Base-by-base conservation (phyloP, 1,284 basidiomycete species). In the Omphalotus olearius region DNA sequence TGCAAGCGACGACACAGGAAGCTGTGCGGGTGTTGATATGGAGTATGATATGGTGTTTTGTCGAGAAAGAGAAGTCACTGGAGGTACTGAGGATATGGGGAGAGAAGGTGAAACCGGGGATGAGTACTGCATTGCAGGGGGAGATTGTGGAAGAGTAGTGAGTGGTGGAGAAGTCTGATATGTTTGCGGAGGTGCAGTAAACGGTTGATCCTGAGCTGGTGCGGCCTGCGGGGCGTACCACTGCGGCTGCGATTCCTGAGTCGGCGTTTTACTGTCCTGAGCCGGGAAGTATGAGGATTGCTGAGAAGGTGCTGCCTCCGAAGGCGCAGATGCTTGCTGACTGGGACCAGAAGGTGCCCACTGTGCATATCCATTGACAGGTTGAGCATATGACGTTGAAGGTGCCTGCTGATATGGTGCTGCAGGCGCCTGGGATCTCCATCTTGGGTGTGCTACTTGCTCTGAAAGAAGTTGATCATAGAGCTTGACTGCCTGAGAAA, bases 381-480 rank as follows among this genome's bases (percentile, higher is more conserved):
- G 54, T 50, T 46, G 59, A 37, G 59, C 54, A 50, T 50, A 38
- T 10, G 53, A 53, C 10, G 57, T 55, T 43, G 55, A 36, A 17
- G 51, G 43, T 9, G 55, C 35, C 13, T 52, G 50, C 18, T 71
- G 69, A 51, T 68, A 68, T 11, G 66, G 64, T 23, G 66, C 58
- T 25, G 67, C 33, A 17, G 63, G 53, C 35, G 64, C 64, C 17
- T 72, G 60, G 6, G 76, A 59, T 51, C 80, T 72, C 84, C 87
- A 88, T 30, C 78, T 69, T 2, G 85, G 85, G 41, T 81, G 82
- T 9, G 81, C 75, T 2, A 94, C 72, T 60, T 97, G 94, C 50
- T 92, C 82, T 33, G 93, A 93, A 42, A 97, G 73, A 13, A 97
- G 73, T 49, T 85, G 79, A 61, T 97, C 93, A 66, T 97, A 98